Evolutionary conservation across 176 grass and related monocot genomes (phyloP).

Genomic region (Melocanna baccifera): DNA sequence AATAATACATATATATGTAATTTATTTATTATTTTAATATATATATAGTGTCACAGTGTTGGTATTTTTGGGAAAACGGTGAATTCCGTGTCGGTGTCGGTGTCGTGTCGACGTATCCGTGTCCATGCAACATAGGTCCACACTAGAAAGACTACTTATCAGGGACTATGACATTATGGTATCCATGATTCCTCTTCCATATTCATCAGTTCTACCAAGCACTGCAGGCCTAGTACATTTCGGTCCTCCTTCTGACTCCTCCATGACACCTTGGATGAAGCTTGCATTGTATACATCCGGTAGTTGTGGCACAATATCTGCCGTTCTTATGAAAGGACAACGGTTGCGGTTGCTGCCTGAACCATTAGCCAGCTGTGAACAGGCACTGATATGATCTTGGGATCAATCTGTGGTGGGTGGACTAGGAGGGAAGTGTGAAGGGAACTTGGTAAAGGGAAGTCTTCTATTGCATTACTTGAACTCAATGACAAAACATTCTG

Average conservation of each 20-base stretch:
- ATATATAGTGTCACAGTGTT: no score
- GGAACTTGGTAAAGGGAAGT: constrained; percentile 75
- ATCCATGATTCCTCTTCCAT: constrained; percentile 90
- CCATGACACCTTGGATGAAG: constrained; percentile 98
- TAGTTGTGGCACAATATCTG: constrained; percentile 68
- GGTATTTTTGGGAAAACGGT: no score
- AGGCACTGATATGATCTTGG: constrained; percentile 93
- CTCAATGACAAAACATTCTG: constrained; percentile 78
- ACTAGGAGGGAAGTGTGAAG: constrained; percentile 72
- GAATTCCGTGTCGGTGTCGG: no score
- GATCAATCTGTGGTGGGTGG: constrained; percentile 67
- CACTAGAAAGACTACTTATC: constrained; percentile 69
- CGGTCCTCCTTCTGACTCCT: constrained; percentile 89
- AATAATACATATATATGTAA: no score
- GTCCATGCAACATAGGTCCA: no score
- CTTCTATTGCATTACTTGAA: constrained; percentile 79
- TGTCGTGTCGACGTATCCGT: no score
- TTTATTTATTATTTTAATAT: no score
- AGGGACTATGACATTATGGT: constrained; percentile 93
- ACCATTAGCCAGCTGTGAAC: constrained; percentile 72
- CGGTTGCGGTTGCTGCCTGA: constrained; percentile 69
- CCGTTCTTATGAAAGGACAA: constrained; percentile 92
- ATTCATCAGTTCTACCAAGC: constrained; percentile 63
- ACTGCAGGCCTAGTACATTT: constrained; percentile 70
- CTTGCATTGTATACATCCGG: constrained; percentile 69